These are phyloP conservation scores for Ascochyta rabiei DNA, from an alignment of 2,329 filamentous ascomycete genomes.

Conservation along the genomic window DNA sequence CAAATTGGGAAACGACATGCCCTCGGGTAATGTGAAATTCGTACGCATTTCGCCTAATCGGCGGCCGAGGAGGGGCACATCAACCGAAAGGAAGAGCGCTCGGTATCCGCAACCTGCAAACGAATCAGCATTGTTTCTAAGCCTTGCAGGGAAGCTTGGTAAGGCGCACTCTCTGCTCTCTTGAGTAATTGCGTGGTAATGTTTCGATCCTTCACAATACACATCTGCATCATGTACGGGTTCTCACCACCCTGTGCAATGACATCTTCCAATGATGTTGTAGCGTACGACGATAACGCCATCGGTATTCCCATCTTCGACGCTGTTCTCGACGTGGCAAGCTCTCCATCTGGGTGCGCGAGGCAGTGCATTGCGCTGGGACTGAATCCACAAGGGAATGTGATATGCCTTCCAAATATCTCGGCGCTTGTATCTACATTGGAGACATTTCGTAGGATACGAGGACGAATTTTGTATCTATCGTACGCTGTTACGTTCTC, in stretches of 20 bases:
- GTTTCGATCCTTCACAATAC: slow-evolving; percentile 57
- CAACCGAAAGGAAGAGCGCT: slow-evolving; percentile 62
- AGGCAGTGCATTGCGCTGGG: slow-evolving; percentile 70
- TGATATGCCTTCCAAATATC: slow-evolving; percentile 43
- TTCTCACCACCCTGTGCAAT: slow-evolving; percentile 55
- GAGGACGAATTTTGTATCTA: slow-evolving; percentile 39
- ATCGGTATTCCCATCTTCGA: slow-evolving; percentile 66
- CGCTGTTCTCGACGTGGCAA: slow-evolving; percentile 65
- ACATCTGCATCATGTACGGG: slow-evolving; percentile 60
- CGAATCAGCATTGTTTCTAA: neutral
- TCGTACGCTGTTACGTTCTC: slow-evolving; percentile 44
- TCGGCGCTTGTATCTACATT: slow-evolving; percentile 24
- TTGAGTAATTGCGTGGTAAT: slow-evolving; percentile 51
- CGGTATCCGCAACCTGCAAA: slow-evolving; percentile 48
- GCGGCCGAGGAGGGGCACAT: slow-evolving; percentile 60
- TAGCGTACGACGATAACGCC: slow-evolving; percentile 61
- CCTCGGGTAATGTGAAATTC: slow-evolving; percentile 56
- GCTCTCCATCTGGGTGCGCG: slow-evolving; percentile 68
- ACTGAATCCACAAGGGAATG: slow-evolving; percentile 47
- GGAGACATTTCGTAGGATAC: slow-evolving; percentile 43
- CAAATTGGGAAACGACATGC: slow-evolving; percentile 54
- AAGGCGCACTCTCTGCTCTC: slow-evolving; percentile 50
- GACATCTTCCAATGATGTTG: slow-evolving; percentile 68
- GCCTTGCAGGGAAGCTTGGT: neutral
- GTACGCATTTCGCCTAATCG: slow-evolving; percentile 62